phyloP scores from a whole-genome alignment of 768 basidiomycete genomes.

The Boletus insuetus region DNA sequence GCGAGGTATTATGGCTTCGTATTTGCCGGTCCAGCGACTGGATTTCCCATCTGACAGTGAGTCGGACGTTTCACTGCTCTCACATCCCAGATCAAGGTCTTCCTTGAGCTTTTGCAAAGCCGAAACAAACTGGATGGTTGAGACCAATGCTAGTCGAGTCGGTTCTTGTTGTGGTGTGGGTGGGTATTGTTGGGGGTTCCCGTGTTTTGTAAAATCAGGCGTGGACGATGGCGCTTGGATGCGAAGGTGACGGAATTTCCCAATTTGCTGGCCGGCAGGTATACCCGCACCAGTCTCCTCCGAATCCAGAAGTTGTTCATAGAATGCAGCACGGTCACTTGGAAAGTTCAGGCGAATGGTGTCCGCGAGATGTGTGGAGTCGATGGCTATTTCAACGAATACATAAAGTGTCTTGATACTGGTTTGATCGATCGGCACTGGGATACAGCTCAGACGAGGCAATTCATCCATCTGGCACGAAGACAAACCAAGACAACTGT shows the following conservation, averaged over 20 bases:
- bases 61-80: neutral
- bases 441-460: constrained; percentile 3
- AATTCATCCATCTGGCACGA: neutral
- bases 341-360: constrained; percentile 92
- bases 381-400: constrained; percentile 96
- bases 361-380: constrained; percentile 76
- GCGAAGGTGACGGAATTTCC: constrained; percentile 45
- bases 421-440: constrained; percentile 94
- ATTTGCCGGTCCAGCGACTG: constrained; percentile 55
- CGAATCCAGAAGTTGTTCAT: constrained; percentile 56
- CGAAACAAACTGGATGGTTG: constrained; percentile 96
- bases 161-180: constrained; percentile 22
- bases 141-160: constrained; percentile 87
- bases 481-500: constrained; percentile 86
- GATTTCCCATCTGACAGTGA: constrained; percentile 4
- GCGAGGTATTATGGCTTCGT: constrained; percentile 75
- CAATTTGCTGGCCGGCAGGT: constrained; percentile 44
- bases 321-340: constrained; percentile 63
- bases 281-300: constrained; percentile 49
- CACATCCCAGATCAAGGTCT: constrained; percentile 53
- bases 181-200: constrained; percentile 13
- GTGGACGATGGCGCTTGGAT: constrained; percentile 47
- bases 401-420: constrained; percentile 94
- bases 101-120: constrained; percentile 86
- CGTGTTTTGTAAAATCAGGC: neutral